Percentiles rank a stretch among this genome's conserved stretches.
phyloP scores from a whole-genome alignment of 257 asterid species.

The Apocynum venetum region DNA sequence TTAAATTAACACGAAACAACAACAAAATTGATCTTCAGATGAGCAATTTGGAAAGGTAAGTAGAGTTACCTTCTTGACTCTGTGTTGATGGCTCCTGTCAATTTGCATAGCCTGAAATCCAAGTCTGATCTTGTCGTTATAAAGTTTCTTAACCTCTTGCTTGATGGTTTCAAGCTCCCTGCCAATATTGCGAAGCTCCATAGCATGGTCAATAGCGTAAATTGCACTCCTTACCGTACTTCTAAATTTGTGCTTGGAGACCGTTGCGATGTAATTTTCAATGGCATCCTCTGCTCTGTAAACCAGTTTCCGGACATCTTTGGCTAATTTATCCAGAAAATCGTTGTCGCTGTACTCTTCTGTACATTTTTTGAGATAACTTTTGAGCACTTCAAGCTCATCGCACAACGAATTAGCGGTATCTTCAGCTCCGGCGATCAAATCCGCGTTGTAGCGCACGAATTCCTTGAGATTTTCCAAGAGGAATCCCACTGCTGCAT shows the following conservation, averaged over 20 bases:
- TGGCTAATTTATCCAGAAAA: constrained; percentile 5
- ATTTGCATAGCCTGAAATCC: constrained; percentile 9
- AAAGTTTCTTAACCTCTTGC: constrained; percentile 1
- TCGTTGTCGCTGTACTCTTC: constrained; percentile 1
- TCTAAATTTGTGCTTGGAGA: constrained; percentile 7
- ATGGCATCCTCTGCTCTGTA: constrained; percentile 31
- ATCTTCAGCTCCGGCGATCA: not conserved
- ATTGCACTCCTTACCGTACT: not conserved
- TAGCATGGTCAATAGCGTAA: not conserved
- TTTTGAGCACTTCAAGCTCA: not conserved
- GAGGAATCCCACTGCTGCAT: constrained; percentile 3
- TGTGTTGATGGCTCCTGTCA: not conserved
- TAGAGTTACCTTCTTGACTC: not conserved
- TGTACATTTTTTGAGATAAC: not conserved
- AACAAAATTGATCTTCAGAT: not conserved
- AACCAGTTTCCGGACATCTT: constrained; percentile 19
- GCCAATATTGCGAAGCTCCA: not conserved
- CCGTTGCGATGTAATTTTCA: constrained; percentile 22
- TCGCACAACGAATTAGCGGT: not conserved
- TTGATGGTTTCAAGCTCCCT: constrained; percentile 9
- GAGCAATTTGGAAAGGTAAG: not conserved
- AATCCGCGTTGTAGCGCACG: not conserved
- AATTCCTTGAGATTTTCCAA: not conserved
- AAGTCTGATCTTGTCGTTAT: not conserved
- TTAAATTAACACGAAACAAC: too few relatives aligned